phyloP scores from a whole-genome alignment of 192 early-diverging fungal species.

The Linnemannia schmuckeri region DNA sequence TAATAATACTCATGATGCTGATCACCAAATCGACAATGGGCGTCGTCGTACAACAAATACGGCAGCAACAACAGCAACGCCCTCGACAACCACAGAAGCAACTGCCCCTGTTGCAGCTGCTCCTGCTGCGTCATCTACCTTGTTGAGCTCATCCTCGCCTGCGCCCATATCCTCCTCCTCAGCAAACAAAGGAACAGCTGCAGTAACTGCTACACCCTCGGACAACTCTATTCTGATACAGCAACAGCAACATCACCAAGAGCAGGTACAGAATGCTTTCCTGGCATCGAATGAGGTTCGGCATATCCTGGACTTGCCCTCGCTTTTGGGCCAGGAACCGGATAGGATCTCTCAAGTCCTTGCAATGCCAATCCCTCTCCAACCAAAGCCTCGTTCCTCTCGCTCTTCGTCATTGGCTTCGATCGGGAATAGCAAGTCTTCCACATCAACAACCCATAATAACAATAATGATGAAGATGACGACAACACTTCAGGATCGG shows the following conservation, averaged over 20 bases:
- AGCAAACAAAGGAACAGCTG: neutral
- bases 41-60: constrained; percentile 11
- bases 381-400: neutral
- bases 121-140: neutral
- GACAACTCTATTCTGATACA: neutral
- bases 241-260: neutral
- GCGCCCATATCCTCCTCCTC: neutral
- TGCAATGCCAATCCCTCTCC: constrained; percentile 4
- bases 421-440: neutral
- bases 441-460: neutral
- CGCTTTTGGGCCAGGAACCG: constrained; percentile 37
- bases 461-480: too few species aligned
- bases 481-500: neutral
- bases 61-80: neutral
- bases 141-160: neutral
- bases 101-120: too few species aligned
- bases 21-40: neutral
- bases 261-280: neutral
- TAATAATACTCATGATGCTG: neutral
- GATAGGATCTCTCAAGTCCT: constrained; percentile 25
- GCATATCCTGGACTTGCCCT: constrained; percentile 43
- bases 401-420: neutral
- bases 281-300: constrained; percentile 34
- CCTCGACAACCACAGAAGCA: neutral
- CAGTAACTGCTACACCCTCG: neutral